Evolutionary conservation across 352 stramenopile species (phyloP).

Genomic region (Globisporangium camurandrum): DNA sequence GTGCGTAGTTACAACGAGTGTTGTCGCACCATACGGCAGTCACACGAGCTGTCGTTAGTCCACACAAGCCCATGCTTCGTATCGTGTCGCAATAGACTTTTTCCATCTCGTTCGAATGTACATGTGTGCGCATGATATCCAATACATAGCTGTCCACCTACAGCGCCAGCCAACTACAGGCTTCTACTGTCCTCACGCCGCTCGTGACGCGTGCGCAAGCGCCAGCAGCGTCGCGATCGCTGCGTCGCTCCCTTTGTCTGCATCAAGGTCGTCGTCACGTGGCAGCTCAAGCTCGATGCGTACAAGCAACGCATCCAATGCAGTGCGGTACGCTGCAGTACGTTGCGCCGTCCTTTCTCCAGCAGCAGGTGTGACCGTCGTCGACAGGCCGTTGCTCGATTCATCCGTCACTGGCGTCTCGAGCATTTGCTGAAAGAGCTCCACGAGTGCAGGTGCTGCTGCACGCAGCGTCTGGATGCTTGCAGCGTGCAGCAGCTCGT

Average conservation of each 20-base stretch:
- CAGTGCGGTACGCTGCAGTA: not conserved
- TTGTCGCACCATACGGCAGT: too few species aligned
- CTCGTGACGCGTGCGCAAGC: conserved; percentile 3
- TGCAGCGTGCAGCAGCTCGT: conserved; percentile 14
- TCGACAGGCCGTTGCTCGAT: not conserved
- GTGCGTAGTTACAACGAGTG: too few species aligned
- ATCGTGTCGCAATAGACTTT: conserved; percentile 6
- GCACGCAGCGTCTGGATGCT: conserved; percentile 4
- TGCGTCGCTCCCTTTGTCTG: not conserved
- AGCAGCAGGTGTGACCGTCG: not conserved
- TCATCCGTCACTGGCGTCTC: not conserved
- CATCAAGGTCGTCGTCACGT: not conserved
- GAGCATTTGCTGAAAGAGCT: conserved; percentile 2
- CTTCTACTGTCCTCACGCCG: too few species aligned
- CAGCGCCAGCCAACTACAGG: too few species aligned
- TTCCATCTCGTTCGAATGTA: not conserved
- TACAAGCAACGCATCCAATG: conserved; percentile 3
- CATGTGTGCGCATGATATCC: not conserved
- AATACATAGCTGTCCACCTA: not conserved
- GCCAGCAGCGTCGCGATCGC: conserved; percentile 1
- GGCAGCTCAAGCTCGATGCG: not conserved
- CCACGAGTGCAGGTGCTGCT: not conserved
- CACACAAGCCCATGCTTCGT: not conserved
- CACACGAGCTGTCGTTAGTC: too few species aligned
- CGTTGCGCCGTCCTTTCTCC: not conserved